Evolutionary conservation across 495 filamentous ascomycete genomes (phyloP).

Genomic region (Beverwykella pulmonaria): DNA sequence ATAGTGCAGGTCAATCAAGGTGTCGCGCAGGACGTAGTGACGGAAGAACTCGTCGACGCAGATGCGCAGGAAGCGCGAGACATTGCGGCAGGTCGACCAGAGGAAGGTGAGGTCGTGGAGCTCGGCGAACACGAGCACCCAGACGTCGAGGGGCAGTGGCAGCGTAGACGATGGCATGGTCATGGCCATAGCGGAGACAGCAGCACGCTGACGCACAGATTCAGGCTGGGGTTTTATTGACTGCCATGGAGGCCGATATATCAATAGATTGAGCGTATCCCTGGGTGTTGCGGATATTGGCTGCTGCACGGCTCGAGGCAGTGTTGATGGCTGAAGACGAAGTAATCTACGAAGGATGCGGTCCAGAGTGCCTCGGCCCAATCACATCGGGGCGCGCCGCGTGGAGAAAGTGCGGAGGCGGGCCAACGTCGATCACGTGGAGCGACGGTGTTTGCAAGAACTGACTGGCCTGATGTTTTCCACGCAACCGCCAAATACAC

Average conservation of each 20-base stretch:
- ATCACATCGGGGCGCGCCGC: slow-evolving; percentile 6
- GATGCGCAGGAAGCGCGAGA: slow-evolving; percentile 19
- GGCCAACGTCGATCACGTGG: slow-evolving; percentile 17
- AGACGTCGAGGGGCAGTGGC: slow-evolving; percentile 23
- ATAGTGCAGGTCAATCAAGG: slow-evolving; percentile 28
- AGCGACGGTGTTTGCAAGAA: neutral
- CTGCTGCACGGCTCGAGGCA: neutral
- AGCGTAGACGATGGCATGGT: neutral
- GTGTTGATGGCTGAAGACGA: slow-evolving; percentile 1
- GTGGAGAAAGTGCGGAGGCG: slow-evolving; percentile 28
- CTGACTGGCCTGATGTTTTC: slow-evolving; percentile 19
- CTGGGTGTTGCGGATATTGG: too few species aligned
- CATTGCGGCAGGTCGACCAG: slow-evolving; percentile 20
- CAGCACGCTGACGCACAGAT: neutral
- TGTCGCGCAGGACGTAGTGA: slow-evolving; percentile 16
- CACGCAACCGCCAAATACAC: slow-evolving; percentile 3
- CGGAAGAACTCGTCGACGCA: slow-evolving; percentile 28
- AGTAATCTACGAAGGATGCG: neutral
- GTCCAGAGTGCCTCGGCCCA: neutral
- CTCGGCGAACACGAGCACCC: slow-evolving; percentile 25
- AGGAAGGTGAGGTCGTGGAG: slow-evolving; percentile 11
- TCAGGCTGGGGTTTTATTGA: neutral
- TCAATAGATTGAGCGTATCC: too few species aligned
- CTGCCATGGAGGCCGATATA: neutral
- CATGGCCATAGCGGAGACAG: neutral